Conservation (phyloP, 2,329 filamentous ascomycete species). For the Hymenoscyphus linearis region DNA sequence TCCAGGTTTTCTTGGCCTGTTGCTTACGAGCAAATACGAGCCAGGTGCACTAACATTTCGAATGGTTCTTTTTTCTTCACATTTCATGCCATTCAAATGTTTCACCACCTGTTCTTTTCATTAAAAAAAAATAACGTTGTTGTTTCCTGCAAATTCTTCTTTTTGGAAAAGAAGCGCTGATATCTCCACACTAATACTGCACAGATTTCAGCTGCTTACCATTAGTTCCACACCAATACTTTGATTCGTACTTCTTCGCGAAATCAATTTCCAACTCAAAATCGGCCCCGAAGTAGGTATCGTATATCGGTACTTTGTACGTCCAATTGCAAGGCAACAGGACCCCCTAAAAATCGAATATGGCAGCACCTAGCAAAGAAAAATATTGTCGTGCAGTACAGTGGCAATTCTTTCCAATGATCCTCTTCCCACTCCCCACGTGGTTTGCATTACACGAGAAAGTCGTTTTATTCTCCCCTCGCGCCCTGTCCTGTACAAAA, state of each 20-base stretch:
- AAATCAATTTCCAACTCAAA: not conserved
- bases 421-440: no score
- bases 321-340: not conserved
- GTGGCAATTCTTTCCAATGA: no score
- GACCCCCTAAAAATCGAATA: no score
- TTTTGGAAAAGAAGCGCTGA: not conserved
- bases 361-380: no score
- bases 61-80: not conserved
- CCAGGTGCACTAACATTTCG: not conserved
- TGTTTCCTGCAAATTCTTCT: not conserved
- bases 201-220: not conserved
- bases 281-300: not conserved
- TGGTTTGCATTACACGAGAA: no score
- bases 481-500: no score
- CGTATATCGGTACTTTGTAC: not conserved
- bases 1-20: no score
- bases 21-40: not conserved
- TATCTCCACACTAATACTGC: no score
- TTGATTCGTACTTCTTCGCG: not conserved
- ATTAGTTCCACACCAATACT: not conserved
- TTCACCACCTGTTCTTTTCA: not conserved
- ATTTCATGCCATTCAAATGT: not conserved
- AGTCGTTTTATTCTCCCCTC: no score
- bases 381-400: no score
- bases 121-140: not conserved